phyloP scores from a whole-genome alignment of 176 grass and related monocot species.

The Guadua angustifolia region DNA sequence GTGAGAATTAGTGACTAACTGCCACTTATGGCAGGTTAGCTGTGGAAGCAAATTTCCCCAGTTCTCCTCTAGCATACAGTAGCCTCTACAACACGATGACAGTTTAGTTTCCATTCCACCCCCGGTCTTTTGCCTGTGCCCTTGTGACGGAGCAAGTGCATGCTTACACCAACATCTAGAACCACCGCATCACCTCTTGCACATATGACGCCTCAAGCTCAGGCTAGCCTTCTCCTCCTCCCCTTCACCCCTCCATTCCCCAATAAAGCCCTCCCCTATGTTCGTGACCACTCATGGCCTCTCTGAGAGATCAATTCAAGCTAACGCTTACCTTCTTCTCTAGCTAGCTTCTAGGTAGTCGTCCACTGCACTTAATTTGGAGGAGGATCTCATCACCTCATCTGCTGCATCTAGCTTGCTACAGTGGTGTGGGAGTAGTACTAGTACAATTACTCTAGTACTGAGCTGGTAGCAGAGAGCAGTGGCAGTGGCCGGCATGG shows the following conservation, averaged over 20 bases:
- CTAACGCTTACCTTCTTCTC: neutral
- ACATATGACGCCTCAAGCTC: neutral
- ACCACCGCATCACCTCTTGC: neutral
- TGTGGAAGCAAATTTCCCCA: neutral
- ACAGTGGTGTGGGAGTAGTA: neutral
- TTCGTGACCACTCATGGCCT: slow-evolving; percentile 55
- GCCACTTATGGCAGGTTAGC: neutral
- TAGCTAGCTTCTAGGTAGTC: slow-evolving; percentile 13
- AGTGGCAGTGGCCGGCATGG: slow-evolving; percentile 38
- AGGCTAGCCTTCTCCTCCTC: neutral
- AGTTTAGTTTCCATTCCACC: neutral
- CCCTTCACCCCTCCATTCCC: slow-evolving; percentile 40
- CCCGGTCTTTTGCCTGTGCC: no score
- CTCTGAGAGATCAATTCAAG: slow-evolving; percentile 3
- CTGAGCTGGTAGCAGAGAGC: neutral
- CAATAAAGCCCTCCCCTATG: slow-evolving; percentile 47
- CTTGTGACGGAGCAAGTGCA: no score
- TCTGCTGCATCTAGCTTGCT: slow-evolving; percentile 36
- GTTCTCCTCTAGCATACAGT: no score
- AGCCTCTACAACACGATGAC: neutral
- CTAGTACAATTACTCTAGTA: neutral
- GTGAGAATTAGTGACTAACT: no score
- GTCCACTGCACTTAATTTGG: neutral
- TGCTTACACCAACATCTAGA: no score
- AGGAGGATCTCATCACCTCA: slow-evolving; percentile 26